Base-by-base conservation (phyloP, 2,329 filamentous ascomycete species). In the Thermothelomyces thermophilus region DNA sequence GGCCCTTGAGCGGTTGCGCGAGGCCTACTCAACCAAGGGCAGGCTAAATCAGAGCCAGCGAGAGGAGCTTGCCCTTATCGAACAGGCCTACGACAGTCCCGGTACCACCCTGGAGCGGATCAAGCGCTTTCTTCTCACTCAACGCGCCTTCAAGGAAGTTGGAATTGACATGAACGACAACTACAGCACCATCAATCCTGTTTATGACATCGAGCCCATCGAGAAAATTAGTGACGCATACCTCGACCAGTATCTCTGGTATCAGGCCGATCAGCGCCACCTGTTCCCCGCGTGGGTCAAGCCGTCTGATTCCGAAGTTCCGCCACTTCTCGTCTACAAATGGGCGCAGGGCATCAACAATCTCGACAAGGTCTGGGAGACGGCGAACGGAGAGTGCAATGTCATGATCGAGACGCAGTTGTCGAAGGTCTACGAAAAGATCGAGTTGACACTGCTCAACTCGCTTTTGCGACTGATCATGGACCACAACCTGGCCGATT, bases 91-190 rank as follows among this genome's bases (percentile, higher is more conserved):
- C 60, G 93, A 98, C 65, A 96, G 90, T 55, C 93, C 94, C 2
- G 93, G 93, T 53, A 98, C 93, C 1, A 97, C 93, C 0, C 69
- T 98, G 51, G 91, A 95, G 56, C 80, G 93, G 51, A 98, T 98
- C 72, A 98, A 98, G 76, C 86, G 93, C 42, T 97, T 97, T 75
- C 74, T 98, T 55, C 80, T 98, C 39, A 98, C 94, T 0, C 93
- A 98, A 66, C 83, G 93, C 67, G 93, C 94, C 1, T 98, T 98
- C 79, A 98, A 98, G 71, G 93, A 98, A 70, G 93, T 98, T 39
- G 93, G 91, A 48, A 98, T 98, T 59, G 93, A 98, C 65, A 98
- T 98, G 93, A 98, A 98, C 67, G 93, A 98, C 72, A 98, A 98
- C 64, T 98, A 98, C 72, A 97, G 84, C 74, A 91, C 89, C 16